A percentile compares a stretch with the other conserved stretches of the same genome.
These are phyloP conservation scores for Exophiala calicioides DNA, from an alignment of 2,329 filamentous ascomycete genomes.

Conservation along the genomic window DNA sequence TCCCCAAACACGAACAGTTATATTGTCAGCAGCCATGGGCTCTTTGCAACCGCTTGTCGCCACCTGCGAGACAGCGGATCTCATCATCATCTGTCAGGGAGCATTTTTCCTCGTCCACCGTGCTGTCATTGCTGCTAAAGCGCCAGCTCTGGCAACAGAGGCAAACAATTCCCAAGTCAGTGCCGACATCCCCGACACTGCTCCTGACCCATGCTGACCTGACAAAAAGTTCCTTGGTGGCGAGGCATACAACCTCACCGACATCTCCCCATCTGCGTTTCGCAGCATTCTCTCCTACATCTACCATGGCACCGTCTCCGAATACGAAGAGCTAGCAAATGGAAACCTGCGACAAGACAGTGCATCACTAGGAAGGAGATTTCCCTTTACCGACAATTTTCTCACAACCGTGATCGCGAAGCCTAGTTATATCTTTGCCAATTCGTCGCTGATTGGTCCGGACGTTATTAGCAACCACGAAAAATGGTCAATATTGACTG, in stretches of 20 bases:
- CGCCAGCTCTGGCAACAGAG: slow-evolving; percentile 1
- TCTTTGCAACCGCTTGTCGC: slow-evolving; percentile 3
- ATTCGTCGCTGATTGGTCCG: neutral
- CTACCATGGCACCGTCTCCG: slow-evolving; percentile 9
- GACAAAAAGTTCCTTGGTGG: slow-evolving; percentile 11
- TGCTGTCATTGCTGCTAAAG: slow-evolving; percentile 6
- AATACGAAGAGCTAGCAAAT: neutral
- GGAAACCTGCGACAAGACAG: neutral
- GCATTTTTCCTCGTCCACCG: slow-evolving; percentile 18
- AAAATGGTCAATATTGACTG: slow-evolving; percentile 10
- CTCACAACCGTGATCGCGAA: slow-evolving; percentile 4
- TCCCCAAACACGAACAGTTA: neutral
- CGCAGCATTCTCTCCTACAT: slow-evolving; percentile 15
- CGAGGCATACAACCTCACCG: slow-evolving; percentile 5
- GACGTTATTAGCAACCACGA: slow-evolving; percentile 8
- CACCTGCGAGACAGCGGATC: slow-evolving; percentile 4
- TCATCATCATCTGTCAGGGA: slow-evolving; percentile 16
- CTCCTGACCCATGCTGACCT: neutral
- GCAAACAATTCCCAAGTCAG: slow-evolving; percentile 6
- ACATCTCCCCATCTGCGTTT: slow-evolving; percentile 8
- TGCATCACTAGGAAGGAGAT: neutral
- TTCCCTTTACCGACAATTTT: slow-evolving; percentile 4
- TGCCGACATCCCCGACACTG: neutral
- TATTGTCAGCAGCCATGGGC: neutral
- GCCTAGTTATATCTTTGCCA: neutral